Conservation (phyloP, 2,329 filamentous ascomycete genomes). For the Aspergillus intermedius region DNA sequence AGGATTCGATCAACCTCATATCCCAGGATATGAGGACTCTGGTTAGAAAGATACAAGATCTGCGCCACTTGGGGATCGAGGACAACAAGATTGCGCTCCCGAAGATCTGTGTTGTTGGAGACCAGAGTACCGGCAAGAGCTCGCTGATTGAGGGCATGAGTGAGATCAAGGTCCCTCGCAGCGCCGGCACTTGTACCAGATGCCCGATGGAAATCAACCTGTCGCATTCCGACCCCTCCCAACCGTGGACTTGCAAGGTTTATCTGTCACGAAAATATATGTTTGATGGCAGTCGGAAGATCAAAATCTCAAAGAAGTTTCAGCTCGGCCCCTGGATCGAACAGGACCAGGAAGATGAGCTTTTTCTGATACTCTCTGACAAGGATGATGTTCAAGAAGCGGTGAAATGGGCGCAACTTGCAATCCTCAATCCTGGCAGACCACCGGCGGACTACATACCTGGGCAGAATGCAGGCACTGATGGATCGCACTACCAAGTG, state of each 20-base stretch:
- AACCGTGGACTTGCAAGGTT: constrained; percentile 61
- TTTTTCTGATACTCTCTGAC: constrained; percentile 59
- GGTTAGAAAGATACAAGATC: constrained; percentile 44
- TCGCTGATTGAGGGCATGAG: constrained; percentile 56
- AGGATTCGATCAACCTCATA: constrained; percentile 22
- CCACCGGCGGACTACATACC: constrained; percentile 52
- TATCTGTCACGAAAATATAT: constrained; percentile 60
- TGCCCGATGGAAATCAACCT: constrained; percentile 77
- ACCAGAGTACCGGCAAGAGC: constrained; percentile 79
- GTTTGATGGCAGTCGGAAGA: constrained; percentile 36
- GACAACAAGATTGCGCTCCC: constrained; percentile 62
- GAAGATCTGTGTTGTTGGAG: constrained; percentile 75
- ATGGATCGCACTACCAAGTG: constrained; percentile 37
- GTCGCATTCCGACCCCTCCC: constrained; percentile 42
- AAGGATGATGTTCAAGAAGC: constrained; percentile 60
- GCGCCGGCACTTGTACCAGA: constrained; percentile 67
- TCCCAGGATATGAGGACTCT: constrained; percentile 30
- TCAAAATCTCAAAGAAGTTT: constrained; percentile 44
- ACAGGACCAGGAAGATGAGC: constrained; percentile 40
- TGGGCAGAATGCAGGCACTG: constrained; percentile 34
- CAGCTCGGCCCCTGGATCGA: constrained; percentile 60
- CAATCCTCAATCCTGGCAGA: constrained; percentile 62
- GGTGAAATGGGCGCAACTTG: constrained; percentile 68
- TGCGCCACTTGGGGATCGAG: constrained; percentile 67
- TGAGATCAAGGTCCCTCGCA: constrained; percentile 65